Evolutionary conservation across 192 early-diverging fungal species (phyloP).

Genomic region (Backusella tuberculispora): DNA sequence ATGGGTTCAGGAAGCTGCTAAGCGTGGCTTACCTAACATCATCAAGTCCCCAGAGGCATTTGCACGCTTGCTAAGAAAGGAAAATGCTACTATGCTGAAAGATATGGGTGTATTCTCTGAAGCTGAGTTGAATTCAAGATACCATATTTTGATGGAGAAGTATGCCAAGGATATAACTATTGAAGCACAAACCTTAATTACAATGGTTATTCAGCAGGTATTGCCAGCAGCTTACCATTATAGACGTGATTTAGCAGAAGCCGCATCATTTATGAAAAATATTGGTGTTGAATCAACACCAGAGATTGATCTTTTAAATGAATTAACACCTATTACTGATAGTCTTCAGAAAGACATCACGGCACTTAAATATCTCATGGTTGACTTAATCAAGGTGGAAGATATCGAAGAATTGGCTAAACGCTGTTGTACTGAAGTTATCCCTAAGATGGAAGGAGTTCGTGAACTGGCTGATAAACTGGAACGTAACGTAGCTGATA

Average conservation of each 20-base stretch:
- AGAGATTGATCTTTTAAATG: conserved; percentile 71
- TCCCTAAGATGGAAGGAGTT: conserved; percentile 74
- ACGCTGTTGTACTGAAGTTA: conserved; percentile 60
- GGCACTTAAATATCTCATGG: conserved; percentile 61
- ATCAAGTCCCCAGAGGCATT: conserved; percentile 87
- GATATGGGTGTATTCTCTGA: conserved; percentile 83
- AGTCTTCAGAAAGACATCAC: conserved; percentile 58
- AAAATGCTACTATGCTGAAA: conserved; percentile 79
- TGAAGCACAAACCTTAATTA: conserved; percentile 87
- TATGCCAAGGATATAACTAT: conserved; percentile 96
- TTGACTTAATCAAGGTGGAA: conserved; percentile 58
- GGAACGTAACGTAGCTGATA: conserved; percentile 86
- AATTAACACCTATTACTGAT: conserved; percentile 61
- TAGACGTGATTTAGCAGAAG: conserved; percentile 86
- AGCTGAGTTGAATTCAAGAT: conserved; percentile 87
- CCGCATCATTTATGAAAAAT: conserved; percentile 71
- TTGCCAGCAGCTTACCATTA: conserved; percentile 90
- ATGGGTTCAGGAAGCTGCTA: conserved; percentile 91
- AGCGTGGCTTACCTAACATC: conserved; percentile 97
- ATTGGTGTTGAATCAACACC: conserved; percentile 58
- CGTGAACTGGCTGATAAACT: conserved; percentile 74
- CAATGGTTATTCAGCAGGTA: conserved; percentile 82
- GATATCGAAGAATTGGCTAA: conserved; percentile 68
- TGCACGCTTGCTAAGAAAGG: conserved; percentile 72
- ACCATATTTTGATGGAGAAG: conserved; percentile 96